These are phyloP conservation scores for Xylaria cubensis DNA, from an alignment of 495 filamentous ascomycete genomes.

Conservation along the genomic window DNA sequence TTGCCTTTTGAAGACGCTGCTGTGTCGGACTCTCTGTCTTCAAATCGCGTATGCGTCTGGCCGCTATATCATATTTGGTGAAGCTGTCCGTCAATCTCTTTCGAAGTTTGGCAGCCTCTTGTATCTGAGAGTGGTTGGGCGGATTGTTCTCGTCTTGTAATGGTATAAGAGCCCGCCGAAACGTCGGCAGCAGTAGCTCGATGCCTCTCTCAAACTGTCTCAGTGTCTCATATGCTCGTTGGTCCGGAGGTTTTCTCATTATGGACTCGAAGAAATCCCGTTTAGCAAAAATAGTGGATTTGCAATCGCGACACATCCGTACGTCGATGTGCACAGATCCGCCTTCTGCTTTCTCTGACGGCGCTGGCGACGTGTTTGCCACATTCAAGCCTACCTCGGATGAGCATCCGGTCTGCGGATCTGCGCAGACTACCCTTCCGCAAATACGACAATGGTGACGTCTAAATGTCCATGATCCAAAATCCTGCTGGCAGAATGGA, in stretches of 20 bases:
- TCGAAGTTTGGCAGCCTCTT: slow-evolving; percentile 88
- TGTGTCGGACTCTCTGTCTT: slow-evolving; percentile 76
- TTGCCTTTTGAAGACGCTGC: slow-evolving; percentile 76
- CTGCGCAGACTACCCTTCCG: slow-evolving; percentile 89
- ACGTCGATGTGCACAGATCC: slow-evolving; percentile 75
- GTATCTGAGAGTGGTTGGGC: slow-evolving; percentile 74
- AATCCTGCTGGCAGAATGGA: slow-evolving; percentile 94
- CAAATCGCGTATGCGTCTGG: slow-evolving; percentile 80
- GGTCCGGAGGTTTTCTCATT: slow-evolving; percentile 71
- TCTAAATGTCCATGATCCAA: slow-evolving; percentile 85
- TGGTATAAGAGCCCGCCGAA: slow-evolving; percentile 77
- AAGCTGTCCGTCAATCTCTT: slow-evolving; percentile 93
- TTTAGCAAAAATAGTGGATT: slow-evolving; percentile 79
- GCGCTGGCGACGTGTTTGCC: slow-evolving; percentile 42
- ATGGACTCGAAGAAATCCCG: slow-evolving; percentile 80
- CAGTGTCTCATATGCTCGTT: slow-evolving; percentile 85
- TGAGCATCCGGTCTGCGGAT: slow-evolving; percentile 83
- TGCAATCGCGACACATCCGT: slow-evolving; percentile 91
- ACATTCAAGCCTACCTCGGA: slow-evolving; percentile 82
- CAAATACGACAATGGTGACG: slow-evolving; percentile 95
- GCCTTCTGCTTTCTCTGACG: slow-evolving; percentile 43
- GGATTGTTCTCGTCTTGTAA: slow-evolving; percentile 55
- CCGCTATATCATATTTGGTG: slow-evolving; percentile 84
- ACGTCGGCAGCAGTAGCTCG: slow-evolving; percentile 79
- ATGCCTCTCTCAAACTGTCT: slow-evolving; percentile 91